phyloP scores from a whole-genome alignment of 305 asterid species.

The Fraxinus greggii region DNA sequence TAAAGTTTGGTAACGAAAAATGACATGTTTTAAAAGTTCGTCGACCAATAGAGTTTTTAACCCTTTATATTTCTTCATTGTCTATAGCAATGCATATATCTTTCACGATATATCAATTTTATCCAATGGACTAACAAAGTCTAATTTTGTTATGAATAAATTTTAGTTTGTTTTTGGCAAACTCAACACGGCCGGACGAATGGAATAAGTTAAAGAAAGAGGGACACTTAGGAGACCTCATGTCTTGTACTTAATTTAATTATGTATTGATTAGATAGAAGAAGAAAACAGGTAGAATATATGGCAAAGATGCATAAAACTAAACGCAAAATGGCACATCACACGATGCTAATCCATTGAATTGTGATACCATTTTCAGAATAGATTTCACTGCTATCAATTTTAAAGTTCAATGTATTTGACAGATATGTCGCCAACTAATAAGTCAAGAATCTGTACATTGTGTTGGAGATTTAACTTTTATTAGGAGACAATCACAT shows the following conservation, averaged over 20 bases:
- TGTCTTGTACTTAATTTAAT: not conserved
- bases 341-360: not conserved
- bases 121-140: not conserved
- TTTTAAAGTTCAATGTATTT: not conserved
- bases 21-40: not conserved
- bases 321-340: not conserved
- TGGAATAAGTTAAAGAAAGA: not conserved
- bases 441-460: not conserved
- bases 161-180: not conserved
- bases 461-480: not conserved
- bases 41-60: not conserved
- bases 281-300: not conserved
- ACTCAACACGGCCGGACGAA: not conserved
- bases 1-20: not conserved
- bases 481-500: not conserved
- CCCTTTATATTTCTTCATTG: not conserved
- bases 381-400: not conserved
- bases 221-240: not conserved
- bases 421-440: not conserved
- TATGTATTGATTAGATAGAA: not conserved
- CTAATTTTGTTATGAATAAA: not conserved
- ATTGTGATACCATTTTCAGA: not conserved
- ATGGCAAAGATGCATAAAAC: not conserved
- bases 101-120: not conserved
- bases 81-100: not conserved